Evolutionary conservation across 345 rosid genomes (phyloP).

Genomic region (Ailanthus altissimus): DNA sequence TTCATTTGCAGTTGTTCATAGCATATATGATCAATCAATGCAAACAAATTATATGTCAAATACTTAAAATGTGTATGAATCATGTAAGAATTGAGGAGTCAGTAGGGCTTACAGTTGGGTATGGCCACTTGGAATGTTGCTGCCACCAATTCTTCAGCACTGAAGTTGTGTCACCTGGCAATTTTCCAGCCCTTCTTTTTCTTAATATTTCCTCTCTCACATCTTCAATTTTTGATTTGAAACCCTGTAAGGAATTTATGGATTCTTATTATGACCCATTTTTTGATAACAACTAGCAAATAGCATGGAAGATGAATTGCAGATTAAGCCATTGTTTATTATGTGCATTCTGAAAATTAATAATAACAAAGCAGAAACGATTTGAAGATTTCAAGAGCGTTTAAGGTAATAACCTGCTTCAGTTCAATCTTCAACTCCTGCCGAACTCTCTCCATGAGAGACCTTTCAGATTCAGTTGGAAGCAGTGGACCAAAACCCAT

Average conservation of each 20-base stretch:
- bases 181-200: conserved; percentile 93
- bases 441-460: conserved; percentile 99
- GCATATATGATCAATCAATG: background rate
- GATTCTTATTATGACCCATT: too few relatives aligned
- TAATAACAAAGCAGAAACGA: background rate
- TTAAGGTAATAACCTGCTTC: conserved; percentile 58
- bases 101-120: conserved; percentile 75
- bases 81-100: background rate
- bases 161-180: conserved; percentile 96
- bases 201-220: conserved; percentile 96
- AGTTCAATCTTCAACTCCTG: conserved; percentile 93
- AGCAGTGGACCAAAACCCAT: conserved; percentile 93
- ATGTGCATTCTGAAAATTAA: background rate
- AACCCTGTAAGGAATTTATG: conserved; percentile 56
- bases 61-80: too few relatives aligned
- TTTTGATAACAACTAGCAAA: background rate
- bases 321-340: background rate
- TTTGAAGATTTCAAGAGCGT: background rate
- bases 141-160: conserved; percentile 98
- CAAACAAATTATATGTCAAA: too few relatives aligned
- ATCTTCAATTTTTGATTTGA: conserved; percentile 91
- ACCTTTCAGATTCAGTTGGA: conserved; percentile 94
- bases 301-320: background rate
- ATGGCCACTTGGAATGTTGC: conserved; percentile 98
- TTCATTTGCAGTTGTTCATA: too few relatives aligned